phyloP scores from a whole-genome alignment of 306 rosid species.

The Sophora flavescens region DNA sequence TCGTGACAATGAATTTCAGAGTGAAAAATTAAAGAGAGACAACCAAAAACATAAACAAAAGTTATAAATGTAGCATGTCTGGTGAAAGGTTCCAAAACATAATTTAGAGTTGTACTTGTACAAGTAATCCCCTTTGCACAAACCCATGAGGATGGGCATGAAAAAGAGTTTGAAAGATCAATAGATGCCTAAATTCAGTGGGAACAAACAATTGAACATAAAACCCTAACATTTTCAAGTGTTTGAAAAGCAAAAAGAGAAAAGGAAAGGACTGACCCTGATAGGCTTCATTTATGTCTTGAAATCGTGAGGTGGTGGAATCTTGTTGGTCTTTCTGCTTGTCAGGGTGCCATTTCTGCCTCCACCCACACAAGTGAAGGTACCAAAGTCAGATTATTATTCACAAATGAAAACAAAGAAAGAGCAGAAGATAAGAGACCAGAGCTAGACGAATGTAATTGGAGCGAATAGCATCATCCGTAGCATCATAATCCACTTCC shows the following conservation, averaged over 20 bases:
- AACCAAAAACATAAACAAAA: not conserved
- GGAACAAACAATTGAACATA: too few species aligned
- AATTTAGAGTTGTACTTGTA: too few species aligned
- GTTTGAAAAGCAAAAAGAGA: too few species aligned
- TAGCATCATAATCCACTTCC: slow-evolving; percentile 93
- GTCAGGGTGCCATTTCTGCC: slow-evolving; percentile 99
- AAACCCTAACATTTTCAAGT: slow-evolving; percentile 8
- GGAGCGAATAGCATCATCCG: slow-evolving; percentile 82
- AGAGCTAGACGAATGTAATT: slow-evolving; percentile 92
- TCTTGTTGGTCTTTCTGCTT: slow-evolving; percentile 77
- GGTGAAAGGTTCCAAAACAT: too few species aligned
- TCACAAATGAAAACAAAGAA: not conserved
- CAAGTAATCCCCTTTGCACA: not conserved
- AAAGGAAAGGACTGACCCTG: slow-evolving; percentile 56
- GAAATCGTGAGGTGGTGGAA: slow-evolving; percentile 75
- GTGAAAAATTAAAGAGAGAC: not conserved
- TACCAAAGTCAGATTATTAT: not conserved
- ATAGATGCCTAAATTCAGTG: not conserved
- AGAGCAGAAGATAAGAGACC: slow-evolving; percentile 57
- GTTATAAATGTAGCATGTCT: too few species aligned
- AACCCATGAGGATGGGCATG: not conserved
- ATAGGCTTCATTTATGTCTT: slow-evolving; percentile 94
- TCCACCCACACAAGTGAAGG: slow-evolving; percentile 23
- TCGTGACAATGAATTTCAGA: not conserved
- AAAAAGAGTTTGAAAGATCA: slow-evolving; percentile 1